Evolutionary conservation across 805 yeast genomes (phyloP), one percentile per base, ranked within the genome.

Genomic region (Starmera caribaea): DNA sequence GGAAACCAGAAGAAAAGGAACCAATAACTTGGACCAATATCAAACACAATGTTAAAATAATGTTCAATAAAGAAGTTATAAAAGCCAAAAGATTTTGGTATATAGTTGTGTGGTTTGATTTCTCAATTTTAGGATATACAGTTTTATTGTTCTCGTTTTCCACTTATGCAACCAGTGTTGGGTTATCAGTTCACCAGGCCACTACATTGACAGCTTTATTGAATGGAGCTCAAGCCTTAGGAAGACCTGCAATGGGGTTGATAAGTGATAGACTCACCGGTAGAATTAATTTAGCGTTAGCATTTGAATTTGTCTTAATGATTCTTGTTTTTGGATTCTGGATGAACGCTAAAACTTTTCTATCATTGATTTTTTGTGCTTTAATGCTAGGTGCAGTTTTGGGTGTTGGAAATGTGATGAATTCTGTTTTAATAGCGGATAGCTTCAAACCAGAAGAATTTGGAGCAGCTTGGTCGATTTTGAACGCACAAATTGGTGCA

Each of bases 201-300:
- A 62, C 76, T 10, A 54, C 59, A 12, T 45, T 69, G 28, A 67
- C 73, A 1, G 74, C 75, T 3, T 52, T 71, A 11, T 48, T 71
- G 36, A 73, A 71, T 44, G 72, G 66, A 8, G 66, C 68, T 0
- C 79, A 73, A 48, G 54, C 62, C 5, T 39, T 71, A 5, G 79
- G 78, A 2, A 60, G 79, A 47, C 74, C 76, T 0, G 11, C 54
- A 2, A 62, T 73, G 61, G 79, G 79, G 0, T 41, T 62, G 2
- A 24, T 59, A 8, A 70, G 74, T 32, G 78, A 73, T 45, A 58
- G 54, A 33, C 55, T 51, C 36, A 43, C 45, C 36, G 79, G 79
- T 2, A 57, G 76, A 41, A 47, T 69, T 10, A 74, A 72, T 45
- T 54, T 63, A 15, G 63, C 77, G 3, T 54, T 68, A 14, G 14